Evolutionary conservation across 2,329 filamentous ascomycete genomes (phyloP).

Genomic region (Verticillium alfalfae): DNA sequence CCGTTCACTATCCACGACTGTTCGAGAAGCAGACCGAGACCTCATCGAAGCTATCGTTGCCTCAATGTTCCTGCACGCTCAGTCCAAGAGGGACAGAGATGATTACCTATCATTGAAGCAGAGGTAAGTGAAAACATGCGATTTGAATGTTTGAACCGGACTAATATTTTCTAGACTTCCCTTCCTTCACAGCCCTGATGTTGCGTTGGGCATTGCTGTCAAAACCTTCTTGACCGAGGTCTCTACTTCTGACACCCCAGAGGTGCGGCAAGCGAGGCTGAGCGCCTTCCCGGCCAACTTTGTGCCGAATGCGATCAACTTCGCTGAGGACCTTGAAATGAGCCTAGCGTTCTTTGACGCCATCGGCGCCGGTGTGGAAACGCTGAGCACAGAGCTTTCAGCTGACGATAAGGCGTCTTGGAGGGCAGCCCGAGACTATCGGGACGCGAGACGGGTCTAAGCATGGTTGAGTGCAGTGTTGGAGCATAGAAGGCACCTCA

Average conservation of each 20-base stretch:
- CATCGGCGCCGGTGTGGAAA: slow-evolving; percentile 51
- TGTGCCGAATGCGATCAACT: slow-evolving; percentile 53
- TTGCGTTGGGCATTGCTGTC: slow-evolving; percentile 71
- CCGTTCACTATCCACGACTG: slow-evolving; percentile 73
- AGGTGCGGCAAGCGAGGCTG: slow-evolving; percentile 38
- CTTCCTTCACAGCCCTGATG: slow-evolving; percentile 65
- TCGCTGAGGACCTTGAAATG: slow-evolving; percentile 54
- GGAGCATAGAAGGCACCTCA: slow-evolving; percentile 7
- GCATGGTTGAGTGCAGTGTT: slow-evolving; percentile 8
- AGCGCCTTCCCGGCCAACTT: slow-evolving; percentile 45
- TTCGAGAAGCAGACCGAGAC: slow-evolving; percentile 75
- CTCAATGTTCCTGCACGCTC: slow-evolving; percentile 74
- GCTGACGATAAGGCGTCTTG: slow-evolving; percentile 43
- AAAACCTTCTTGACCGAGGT: slow-evolving; percentile 76
- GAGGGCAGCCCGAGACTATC: slow-evolving; percentile 49
- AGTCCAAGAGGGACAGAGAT: slow-evolving; percentile 64
- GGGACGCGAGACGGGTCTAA: slow-evolving; percentile 37
- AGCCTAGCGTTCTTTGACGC: slow-evolving; percentile 54
- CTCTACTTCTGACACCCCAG: slow-evolving; percentile 48
- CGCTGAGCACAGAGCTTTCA: slow-evolving; percentile 41
- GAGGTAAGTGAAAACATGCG: slow-evolving; percentile 47
- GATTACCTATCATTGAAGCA: slow-evolving; percentile 66
- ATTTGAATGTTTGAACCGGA: slow-evolving; percentile 7
- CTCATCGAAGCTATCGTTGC: slow-evolving; percentile 77
- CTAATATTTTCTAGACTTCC: slow-evolving; percentile 44